These are phyloP conservation scores for Glutinoglossum americanum DNA, from an alignment of 495 filamentous ascomycete genomes.

Conservation along the genomic window DNA sequence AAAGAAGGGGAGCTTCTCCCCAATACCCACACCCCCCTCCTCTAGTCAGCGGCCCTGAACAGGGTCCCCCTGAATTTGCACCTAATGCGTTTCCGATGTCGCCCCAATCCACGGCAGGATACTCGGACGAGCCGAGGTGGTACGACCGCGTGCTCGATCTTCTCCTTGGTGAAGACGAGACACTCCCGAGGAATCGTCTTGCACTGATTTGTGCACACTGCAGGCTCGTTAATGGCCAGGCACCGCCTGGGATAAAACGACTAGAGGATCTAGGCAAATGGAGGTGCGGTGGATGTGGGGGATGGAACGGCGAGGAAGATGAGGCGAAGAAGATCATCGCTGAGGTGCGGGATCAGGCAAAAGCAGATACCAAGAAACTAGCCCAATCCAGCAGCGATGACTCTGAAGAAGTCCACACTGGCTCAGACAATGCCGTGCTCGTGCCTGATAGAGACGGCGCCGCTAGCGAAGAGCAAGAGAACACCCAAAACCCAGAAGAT, in stretches of 20 bases:
- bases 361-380: constrained; percentile 6
- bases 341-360: constrained; percentile 7
- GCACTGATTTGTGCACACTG: constrained; percentile 71
- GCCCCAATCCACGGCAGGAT: constrained; percentile 8
- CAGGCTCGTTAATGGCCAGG: constrained; percentile 84
- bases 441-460: neutral
- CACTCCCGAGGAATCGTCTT: constrained; percentile 70
- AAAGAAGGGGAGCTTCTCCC: neutral
- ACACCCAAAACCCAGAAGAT: neutral
- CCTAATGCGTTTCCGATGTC: constrained; percentile 26
- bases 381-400: neutral
- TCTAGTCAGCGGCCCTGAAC: constrained; percentile 6
- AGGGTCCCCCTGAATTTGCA: constrained; percentile 27
- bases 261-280: constrained; percentile 69
- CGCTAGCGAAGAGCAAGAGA: neutral
- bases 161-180: constrained; percentile 87
- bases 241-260: constrained; percentile 63
- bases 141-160: constrained; percentile 88
- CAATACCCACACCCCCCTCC: neutral
- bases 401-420: neutral
- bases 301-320: constrained; percentile 65
- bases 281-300: constrained; percentile 69
- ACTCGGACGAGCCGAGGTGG: constrained; percentile 27
- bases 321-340: constrained; percentile 37
- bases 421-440: neutral